These are phyloP conservation scores for Apiospora arundinis DNA, from an alignment of 2,329 filamentous ascomycete species.

Conservation along the genomic window DNA sequence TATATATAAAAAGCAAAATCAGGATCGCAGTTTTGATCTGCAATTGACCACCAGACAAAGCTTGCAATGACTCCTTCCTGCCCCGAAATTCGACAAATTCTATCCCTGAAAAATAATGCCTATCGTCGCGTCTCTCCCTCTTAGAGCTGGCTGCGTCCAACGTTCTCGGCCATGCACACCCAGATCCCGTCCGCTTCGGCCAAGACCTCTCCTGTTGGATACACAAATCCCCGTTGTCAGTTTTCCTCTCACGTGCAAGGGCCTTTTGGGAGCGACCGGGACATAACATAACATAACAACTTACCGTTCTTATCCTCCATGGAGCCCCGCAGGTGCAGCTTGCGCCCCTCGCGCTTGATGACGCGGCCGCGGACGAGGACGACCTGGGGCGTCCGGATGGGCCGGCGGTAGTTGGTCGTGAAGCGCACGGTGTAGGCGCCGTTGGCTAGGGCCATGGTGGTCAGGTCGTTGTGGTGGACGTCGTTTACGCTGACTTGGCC, in stretches of 20 bases:
- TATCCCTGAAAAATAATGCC: not conserved
- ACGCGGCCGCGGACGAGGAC: constrained; percentile 36
- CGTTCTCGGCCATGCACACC: constrained; percentile 28
- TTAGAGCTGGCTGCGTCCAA: constrained; percentile 31
- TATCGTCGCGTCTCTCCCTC: not conserved
- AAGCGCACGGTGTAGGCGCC: constrained; percentile 37
- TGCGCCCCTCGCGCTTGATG: constrained; percentile 35
- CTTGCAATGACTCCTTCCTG: not conserved
- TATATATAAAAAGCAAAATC: not conserved
- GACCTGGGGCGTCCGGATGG: constrained; percentile 34
- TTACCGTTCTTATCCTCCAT: constrained; percentile 39
- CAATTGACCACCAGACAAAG: not conserved
- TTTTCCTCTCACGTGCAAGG: no score
- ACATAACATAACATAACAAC: no score
- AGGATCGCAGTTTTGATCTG: not conserved
- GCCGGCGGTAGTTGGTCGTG: constrained; percentile 35
- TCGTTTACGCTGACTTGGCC: not conserved
- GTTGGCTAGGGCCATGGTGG: constrained; percentile 27
- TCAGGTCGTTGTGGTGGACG: not conserved
- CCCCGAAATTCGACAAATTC: not conserved
- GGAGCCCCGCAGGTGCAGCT: constrained; percentile 32
- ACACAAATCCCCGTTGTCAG: not conserved
- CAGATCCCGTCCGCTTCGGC: constrained; percentile 32
- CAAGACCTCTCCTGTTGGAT: constrained; percentile 30
- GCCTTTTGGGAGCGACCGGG: no score